Percentiles rank a stretch among this genome's conserved stretches.
phyloP scores from a whole-genome alignment of 495 filamentous ascomycete genomes.

The Penicillium bovifimosum region DNA sequence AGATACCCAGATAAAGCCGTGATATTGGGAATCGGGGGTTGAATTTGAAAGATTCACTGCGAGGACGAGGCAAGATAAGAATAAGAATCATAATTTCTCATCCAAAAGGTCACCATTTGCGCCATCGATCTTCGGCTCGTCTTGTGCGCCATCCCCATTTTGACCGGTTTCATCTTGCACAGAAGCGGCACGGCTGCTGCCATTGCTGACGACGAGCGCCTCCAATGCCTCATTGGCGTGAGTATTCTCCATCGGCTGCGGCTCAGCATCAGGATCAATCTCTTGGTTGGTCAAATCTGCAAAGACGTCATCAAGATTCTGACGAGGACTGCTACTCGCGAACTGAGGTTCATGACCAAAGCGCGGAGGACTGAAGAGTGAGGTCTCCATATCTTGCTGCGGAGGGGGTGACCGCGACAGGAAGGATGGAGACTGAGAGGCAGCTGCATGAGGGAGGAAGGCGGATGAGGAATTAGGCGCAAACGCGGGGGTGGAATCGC shows the following conservation, averaged over 20 bases:
- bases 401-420: slow-evolving; percentile 37
- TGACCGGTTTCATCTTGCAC: slow-evolving; percentile 11
- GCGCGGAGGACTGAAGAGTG: slow-evolving; percentile 39
- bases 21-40: neutral
- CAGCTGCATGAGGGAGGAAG: slow-evolving; percentile 37
- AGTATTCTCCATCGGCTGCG: slow-evolving; percentile 39
- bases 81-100: slow-evolving; percentile 14
- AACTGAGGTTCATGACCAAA: slow-evolving; percentile 32
- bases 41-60: slow-evolving; percentile 4
- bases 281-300: slow-evolving; percentile 46
- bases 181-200: slow-evolving; percentile 25
- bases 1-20: neutral
- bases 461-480: slow-evolving; percentile 34
- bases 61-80: neutral
- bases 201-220: slow-evolving; percentile 39
- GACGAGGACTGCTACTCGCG: slow-evolving; percentile 39
- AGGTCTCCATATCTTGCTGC: slow-evolving; percentile 31
- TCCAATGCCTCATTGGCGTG: slow-evolving; percentile 45
- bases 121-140: neutral
- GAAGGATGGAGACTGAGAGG: slow-evolving; percentile 36
- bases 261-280: slow-evolving; percentile 30
- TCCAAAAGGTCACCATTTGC: slow-evolving; percentile 2
- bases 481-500: slow-evolving; percentile 38
- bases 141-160: slow-evolving; percentile 6
- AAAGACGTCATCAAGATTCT: slow-evolving; percentile 44